Evolutionary conservation across 2,329 filamentous ascomycete species (phyloP).

Genomic region (Ophiobolus disseminans): DNA sequence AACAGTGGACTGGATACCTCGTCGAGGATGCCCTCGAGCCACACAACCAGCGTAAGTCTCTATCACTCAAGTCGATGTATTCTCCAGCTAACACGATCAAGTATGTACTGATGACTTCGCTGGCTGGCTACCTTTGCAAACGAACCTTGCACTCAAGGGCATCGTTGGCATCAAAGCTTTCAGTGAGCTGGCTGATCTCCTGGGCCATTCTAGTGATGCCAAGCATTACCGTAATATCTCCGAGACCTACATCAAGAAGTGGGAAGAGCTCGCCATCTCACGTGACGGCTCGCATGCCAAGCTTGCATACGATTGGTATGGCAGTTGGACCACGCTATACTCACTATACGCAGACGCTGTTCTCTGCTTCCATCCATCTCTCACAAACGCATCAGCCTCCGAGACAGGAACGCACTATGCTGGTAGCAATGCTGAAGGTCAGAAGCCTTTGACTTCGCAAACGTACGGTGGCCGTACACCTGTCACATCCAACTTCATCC

Average conservation of each 20-base stretch:
- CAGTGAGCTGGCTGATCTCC: slow-evolving; percentile 70
- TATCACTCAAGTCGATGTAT: too few relatives aligned
- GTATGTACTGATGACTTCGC: slow-evolving; percentile 87
- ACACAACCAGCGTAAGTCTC: slow-evolving; percentile 68
- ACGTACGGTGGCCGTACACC: slow-evolving; percentile 29
- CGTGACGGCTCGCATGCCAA: slow-evolving; percentile 74
- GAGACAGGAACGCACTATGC: slow-evolving; percentile 10
- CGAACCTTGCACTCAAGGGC: slow-evolving; percentile 82
- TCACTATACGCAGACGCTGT: slow-evolving; percentile 82
- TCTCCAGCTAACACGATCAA: slow-evolving; percentile 37
- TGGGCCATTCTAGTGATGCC: slow-evolving; percentile 64
- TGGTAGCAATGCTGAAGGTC: slow-evolving; percentile 14
- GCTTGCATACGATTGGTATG: slow-evolving; percentile 79
- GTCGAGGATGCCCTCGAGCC: slow-evolving; percentile 78
- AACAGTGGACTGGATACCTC: slow-evolving; percentile 80
- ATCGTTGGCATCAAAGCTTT: slow-evolving; percentile 84
- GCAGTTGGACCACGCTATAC: slow-evolving; percentile 85
- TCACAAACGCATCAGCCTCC: slow-evolving; percentile 43
- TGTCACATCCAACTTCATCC: slow-evolving; percentile 66
- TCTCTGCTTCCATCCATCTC: slow-evolving; percentile 76
- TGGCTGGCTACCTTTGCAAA: slow-evolving; percentile 78
- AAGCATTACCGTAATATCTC: slow-evolving; percentile 69
- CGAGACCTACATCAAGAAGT: slow-evolving; percentile 72
- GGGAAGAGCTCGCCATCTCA: slow-evolving; percentile 75
- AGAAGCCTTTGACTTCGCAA: slow-evolving; percentile 27